Evolutionary conservation across 2,329 filamentous ascomycete genomes (phyloP).

Genomic region (Aspergillus quadricinctus): DNA sequence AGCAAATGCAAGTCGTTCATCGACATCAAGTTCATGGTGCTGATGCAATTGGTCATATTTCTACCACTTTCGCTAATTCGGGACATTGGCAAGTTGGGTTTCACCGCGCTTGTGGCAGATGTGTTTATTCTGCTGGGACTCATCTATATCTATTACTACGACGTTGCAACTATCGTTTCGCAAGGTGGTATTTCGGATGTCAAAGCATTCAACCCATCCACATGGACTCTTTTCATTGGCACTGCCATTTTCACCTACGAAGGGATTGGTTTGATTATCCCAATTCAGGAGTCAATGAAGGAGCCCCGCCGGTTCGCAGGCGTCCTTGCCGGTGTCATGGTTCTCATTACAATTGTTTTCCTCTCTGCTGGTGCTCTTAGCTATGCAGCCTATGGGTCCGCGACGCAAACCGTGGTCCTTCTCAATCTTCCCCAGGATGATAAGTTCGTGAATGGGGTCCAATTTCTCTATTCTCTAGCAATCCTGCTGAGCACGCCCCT

Average conservation of each 20-base stretch:
- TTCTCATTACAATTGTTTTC: constrained; percentile 90
- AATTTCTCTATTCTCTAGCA: constrained; percentile 96
- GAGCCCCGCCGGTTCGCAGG: constrained; percentile 83
- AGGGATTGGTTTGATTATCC: constrained; percentile 94
- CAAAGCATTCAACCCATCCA: constrained; percentile 78
- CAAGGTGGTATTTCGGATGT: constrained; percentile 76
- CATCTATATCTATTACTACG: constrained; percentile 93
- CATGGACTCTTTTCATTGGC: constrained; percentile 97
- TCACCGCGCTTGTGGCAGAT: constrained; percentile 89
- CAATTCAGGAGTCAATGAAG: constrained; percentile 96
- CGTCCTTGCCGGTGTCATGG: constrained; percentile 86
- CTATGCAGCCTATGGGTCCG: constrained; percentile 91
- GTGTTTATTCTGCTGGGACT: constrained; percentile 90
- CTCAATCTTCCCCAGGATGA: constrained; percentile 94
- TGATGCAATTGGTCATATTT: constrained; percentile 95
- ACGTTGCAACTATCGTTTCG: constrained; percentile 76
- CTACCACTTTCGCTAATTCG: constrained; percentile 87
- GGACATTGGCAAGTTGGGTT: constrained; percentile 95
- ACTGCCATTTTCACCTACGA: constrained; percentile 99
- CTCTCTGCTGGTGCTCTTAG: constrained; percentile 86
- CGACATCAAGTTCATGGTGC: constrained; percentile 80
- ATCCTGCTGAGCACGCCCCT: constrained; percentile 92
- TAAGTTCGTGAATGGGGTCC: constrained; percentile 90
- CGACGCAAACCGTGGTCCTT: constrained; percentile 93
- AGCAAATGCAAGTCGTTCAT: constrained; percentile 81